A percentile compares a stretch with the other conserved stretches of the same genome.
Conservation (phyloP, 768 basidiomycete species). For the Trametes cubensis region DNA sequence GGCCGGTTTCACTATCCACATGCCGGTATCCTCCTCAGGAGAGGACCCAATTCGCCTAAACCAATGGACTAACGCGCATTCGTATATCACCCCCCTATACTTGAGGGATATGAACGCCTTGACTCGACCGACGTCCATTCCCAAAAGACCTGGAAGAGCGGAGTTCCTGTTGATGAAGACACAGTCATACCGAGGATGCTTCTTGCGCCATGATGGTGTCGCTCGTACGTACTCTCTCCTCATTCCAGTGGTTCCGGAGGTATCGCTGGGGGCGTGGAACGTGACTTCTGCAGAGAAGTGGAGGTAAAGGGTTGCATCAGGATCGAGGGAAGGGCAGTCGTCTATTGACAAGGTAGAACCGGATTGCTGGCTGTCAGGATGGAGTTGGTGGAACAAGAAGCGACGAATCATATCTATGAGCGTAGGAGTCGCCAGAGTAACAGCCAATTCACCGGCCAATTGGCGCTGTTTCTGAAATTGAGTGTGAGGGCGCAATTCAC, state of each 20-base stretch:
- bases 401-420: no score
- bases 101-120: neutral
- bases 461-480: no score
- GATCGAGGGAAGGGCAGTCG: neutral
- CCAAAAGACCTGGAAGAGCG: neutral
- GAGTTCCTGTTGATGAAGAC: neutral
- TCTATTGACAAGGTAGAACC: no score
- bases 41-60: neutral
- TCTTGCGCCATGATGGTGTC: conserved; percentile 26
- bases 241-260: conserved; percentile 33
- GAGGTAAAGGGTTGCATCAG: conserved; percentile 16
- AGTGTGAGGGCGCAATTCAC: no score
- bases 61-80: conserved; percentile 15
- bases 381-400: no score
- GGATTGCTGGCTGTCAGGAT: no score
- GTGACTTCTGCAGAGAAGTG: conserved; percentile 29
- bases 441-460: no score
- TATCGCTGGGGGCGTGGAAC: conserved; percentile 35
- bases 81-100: conserved; percentile 26
- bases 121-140: neutral
- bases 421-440: no score
- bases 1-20: conserved; percentile 33
- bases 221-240: conserved; percentile 29
- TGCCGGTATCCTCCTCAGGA: conserved; percentile 30
- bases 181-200: neutral